These are phyloP conservation scores for Zelopaecilomyces penicillatus DNA, from an alignment of 2,329 filamentous ascomycete species.

Conservation along the genomic window DNA sequence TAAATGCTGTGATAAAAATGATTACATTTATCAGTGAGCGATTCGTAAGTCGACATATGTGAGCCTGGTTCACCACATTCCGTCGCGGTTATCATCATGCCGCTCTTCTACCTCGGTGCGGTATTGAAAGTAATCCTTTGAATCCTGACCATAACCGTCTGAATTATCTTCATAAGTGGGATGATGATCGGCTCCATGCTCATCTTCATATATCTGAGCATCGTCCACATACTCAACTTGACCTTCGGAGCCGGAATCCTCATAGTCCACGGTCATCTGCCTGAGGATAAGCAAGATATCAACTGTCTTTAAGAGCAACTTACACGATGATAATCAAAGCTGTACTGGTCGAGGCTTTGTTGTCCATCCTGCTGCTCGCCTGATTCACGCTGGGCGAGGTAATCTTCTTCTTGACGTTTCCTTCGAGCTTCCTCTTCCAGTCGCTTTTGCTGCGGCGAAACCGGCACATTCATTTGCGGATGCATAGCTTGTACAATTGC, in stretches of 20 bases:
- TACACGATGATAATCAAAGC: constrained; percentile 46
- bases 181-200: constrained; percentile 34
- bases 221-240: constrained; percentile 44
- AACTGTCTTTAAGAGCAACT: constrained; percentile 16
- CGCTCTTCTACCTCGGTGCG: constrained; percentile 25
- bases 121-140: constrained; percentile 34
- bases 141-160: constrained; percentile 30
- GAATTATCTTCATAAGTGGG: constrained; percentile 29
- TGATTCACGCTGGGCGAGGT: constrained; percentile 38
- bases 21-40: too few species aligned
- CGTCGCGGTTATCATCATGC: constrained; percentile 27
- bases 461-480: constrained; percentile 85
- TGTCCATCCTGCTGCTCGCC: constrained; percentile 36
- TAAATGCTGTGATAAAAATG: too few species aligned
- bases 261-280: constrained; percentile 38
- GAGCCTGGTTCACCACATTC: constrained; percentile 33
- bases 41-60: too few species aligned
- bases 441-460: constrained; percentile 65
- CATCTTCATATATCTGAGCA: constrained; percentile 45
- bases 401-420: constrained; percentile 42
- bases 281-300: constrained; percentile 6
- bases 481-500: constrained; percentile 99
- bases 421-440: constrained; percentile 47
- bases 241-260: constrained; percentile 32
- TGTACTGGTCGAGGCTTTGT: constrained; percentile 42